Conservation (phyloP, 1,284 basidiomycete species). For the Tilletia indica region DNA sequence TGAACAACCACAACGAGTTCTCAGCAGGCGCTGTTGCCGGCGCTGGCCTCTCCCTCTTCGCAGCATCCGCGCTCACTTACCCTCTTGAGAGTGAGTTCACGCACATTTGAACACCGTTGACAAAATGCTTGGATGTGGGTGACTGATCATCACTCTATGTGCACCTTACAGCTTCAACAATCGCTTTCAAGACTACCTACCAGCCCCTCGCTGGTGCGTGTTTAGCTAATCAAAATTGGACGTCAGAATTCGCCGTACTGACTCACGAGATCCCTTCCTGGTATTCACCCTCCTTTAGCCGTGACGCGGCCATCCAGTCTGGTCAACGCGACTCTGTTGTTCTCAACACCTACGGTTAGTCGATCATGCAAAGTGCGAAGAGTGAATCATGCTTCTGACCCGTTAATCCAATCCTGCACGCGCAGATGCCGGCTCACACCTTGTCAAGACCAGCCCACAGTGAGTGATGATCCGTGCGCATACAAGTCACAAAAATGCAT, state of each 20-base stretch:
- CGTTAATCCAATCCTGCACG: neutral
- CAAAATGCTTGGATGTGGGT: neutral
- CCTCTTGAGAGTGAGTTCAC: conserved; percentile 5
- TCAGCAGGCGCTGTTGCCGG: neutral
- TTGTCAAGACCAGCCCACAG: conserved; percentile 14
- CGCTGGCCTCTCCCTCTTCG: conserved; percentile 14
- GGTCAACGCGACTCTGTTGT: conserved; percentile 4
- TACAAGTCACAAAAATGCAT: neutral
- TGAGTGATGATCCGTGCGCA: neutral
- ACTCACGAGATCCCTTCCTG: too few species aligned
- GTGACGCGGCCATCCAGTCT: conserved; percentile 3
- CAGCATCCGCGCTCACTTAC: conserved; percentile 15
- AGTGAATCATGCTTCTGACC: too few species aligned
- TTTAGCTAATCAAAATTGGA: too few species aligned
- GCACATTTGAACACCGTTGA: neutral
- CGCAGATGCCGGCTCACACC: neutral
- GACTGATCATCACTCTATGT: neutral
- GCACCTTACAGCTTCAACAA: neutral
- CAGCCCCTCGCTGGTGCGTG: neutral
- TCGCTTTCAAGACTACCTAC: conserved; percentile 11
- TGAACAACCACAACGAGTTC: conserved; percentile 9
- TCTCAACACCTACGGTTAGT: conserved; percentile 17
- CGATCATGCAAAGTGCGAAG: too few species aligned
- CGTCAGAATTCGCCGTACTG: too few species aligned
- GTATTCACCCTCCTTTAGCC: neutral